These are phyloP conservation scores for Bothriochloa decipiens DNA, from an alignment of 176 grass and related monocot genomes.

Conservation along the genomic window DNA sequence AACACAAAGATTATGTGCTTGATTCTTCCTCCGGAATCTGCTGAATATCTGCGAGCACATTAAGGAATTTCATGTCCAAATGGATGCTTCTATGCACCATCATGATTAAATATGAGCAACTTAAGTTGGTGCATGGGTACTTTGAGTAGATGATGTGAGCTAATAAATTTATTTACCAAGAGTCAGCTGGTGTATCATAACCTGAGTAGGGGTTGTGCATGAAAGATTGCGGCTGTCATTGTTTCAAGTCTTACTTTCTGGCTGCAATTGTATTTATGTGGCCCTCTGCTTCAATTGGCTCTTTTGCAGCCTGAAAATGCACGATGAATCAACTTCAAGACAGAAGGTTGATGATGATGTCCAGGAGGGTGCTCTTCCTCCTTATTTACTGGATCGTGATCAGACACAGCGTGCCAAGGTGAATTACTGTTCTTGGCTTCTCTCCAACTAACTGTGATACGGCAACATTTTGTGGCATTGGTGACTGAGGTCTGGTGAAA, in stretches of 20 bases:
- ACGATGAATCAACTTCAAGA: slow-evolving; percentile 77
- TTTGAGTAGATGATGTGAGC: neutral
- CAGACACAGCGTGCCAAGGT: slow-evolving; percentile 79
- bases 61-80: slow-evolving; percentile 55
- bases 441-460: neutral
- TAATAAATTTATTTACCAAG: too few relatives aligned
- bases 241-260: neutral
- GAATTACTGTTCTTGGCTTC: neutral
- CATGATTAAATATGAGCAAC: neutral
- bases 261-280: neutral
- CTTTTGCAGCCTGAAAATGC: slow-evolving; percentile 75
- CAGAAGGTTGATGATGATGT: slow-evolving; percentile 77
- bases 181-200: neutral
- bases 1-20: slow-evolving; percentile 52
- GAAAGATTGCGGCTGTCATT: neutral
- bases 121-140: neutral
- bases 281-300: neutral
- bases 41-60: slow-evolving; percentile 83
- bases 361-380: slow-evolving; percentile 74
- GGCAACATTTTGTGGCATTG: neutral
- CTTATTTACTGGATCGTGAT: slow-evolving; percentile 93
- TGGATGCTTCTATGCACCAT: neutral
- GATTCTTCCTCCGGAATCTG: slow-evolving; percentile 68
- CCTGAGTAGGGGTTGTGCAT: neutral
- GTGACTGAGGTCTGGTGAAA: neutral